Evolutionary conservation across 768 basidiomycete species (phyloP).

Genomic region (Tricholoma furcatifolium): DNA sequence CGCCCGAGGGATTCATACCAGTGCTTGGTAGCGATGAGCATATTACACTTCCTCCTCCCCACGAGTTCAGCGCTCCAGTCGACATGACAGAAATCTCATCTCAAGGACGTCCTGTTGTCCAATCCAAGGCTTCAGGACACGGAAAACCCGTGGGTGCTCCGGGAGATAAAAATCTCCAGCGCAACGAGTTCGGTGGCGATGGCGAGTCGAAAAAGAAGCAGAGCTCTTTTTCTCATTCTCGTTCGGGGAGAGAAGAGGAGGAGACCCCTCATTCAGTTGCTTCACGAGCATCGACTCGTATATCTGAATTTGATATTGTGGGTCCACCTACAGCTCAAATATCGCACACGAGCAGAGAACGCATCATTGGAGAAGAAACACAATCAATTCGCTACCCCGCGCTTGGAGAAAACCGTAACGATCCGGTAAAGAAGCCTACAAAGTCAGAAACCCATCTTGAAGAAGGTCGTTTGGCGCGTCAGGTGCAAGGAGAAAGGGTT

Average conservation of each 20-base stretch:
- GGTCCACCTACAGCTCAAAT: conserved; percentile 24
- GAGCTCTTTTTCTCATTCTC: too few relatives aligned
- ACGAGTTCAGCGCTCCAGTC: conserved; percentile 33
- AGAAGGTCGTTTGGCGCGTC: too few relatives aligned
- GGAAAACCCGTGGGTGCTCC: too few relatives aligned
- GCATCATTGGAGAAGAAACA: too few relatives aligned
- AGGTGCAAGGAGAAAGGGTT: too few relatives aligned
- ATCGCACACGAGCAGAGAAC: background rate
- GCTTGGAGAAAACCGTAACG: too few relatives aligned
- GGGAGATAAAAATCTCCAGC: background rate
- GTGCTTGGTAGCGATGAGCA: conserved; percentile 34
- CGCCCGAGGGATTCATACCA: conserved; percentile 53
- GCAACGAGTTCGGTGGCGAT: background rate
- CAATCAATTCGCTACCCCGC: too few relatives aligned
- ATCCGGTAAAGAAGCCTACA: too few relatives aligned
- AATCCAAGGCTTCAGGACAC: too few relatives aligned
- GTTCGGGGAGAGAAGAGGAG: conserved; percentile 3
- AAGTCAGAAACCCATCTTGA: too few relatives aligned
- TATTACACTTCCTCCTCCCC: conserved; percentile 50
- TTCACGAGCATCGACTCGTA: conserved; percentile 32
- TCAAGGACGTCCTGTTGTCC: background rate
- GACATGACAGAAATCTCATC: background rate
- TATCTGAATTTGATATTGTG: conserved; percentile 38
- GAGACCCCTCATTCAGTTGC: conserved; percentile 21
- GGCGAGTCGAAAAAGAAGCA: background rate